Conservation (phyloP, 495 filamentous ascomycete species). For the Podospora pseudopauciseta region DNA sequence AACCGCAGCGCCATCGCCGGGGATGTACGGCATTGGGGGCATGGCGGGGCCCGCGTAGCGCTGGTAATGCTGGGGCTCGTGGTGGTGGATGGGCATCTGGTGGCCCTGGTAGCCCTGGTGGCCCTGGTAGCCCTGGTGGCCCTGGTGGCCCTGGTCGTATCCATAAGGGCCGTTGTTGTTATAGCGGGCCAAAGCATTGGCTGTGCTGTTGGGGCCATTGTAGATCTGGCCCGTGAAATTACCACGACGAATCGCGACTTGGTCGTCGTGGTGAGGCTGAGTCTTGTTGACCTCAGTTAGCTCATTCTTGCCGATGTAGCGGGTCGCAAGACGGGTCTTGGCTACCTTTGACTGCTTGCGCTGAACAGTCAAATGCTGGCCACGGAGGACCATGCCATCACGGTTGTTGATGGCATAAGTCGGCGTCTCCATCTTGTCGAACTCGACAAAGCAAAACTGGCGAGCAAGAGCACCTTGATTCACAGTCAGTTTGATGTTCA, state of each 20-base stretch:
- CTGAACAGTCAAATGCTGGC: conserved; percentile 15
- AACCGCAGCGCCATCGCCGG: not conserved
- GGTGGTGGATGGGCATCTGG: not conserved
- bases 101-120: not conserved
- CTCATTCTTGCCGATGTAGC: not conserved
- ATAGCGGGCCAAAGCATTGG: not conserved
- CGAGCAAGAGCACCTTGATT: not conserved
- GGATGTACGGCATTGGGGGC: not conserved
- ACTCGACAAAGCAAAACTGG: conserved; percentile 53
- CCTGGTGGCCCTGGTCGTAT: not conserved
- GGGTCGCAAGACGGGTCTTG: not conserved
- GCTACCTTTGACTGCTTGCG: not conserved
- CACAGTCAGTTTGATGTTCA: not conserved
- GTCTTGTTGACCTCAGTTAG: not conserved
- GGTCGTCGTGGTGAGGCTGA: not conserved
- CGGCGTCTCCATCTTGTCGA: conserved; percentile 34
- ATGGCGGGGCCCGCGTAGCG: not conserved
- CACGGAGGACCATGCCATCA: conserved; percentile 12
- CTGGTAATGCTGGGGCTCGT: not conserved
- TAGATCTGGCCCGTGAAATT: not conserved
- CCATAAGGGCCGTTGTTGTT: not conserved
- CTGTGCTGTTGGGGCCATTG: not conserved
- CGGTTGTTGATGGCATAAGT: conserved; percentile 35
- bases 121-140: not conserved
- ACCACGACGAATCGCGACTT: not conserved